Base-by-base conservation (phyloP, 768 basidiomycete species). In the Trametes gibbosa region DNA sequence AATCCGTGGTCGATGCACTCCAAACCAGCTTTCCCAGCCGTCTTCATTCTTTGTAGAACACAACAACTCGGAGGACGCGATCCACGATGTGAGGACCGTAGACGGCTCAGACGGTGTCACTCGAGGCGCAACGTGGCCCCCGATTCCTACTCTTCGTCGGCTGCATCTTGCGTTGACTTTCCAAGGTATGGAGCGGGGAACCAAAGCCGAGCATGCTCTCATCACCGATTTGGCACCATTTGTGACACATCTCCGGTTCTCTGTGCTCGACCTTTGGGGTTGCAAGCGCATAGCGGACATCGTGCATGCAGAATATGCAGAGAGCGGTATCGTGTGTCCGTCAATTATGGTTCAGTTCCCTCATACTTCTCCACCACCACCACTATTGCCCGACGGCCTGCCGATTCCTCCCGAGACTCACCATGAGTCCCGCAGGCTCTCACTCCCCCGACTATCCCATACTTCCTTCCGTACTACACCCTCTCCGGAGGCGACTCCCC, bases 231-330 rank as follows among this genome's bases (percentile, higher is more conserved):
- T 59, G 23, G 43, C 54, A 19, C 60, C 61, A 9, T n/a, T 24
- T 6, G 29, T 63, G 32, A 61, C 63, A 14, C 62, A 67, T 35
- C 56, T 67, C 29, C 52, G 66, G 12, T 35, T 67, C 35, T 63
- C 66, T 19, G 63, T 67, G 46, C 63, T 65, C 5, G 63, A 65
- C 37, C 56, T 63, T 41, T 67, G 66, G 66, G 62, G 62, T 21
- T 61, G 57, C 57, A 55, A 35, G 27, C 63, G 62, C 6, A 59
- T 63, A 7, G 62, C 63, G 16, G 66, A 65, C 35, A 59, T 67
- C 43, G 19, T 67, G 10, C 66, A 65, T 34, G 61, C 63, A 4
- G 66, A 67, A 40, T 59, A 56, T 14, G 63, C 66, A 2, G 63
- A 53, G 8, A 35, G 23, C 19, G 59, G 59, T 14, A 61, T 63